Evolutionary conservation across 1,139 yeast genomes (phyloP), one percentile per base, ranked within the genome.

Genomic region (Geotrichum cucujoidarum): DNA sequence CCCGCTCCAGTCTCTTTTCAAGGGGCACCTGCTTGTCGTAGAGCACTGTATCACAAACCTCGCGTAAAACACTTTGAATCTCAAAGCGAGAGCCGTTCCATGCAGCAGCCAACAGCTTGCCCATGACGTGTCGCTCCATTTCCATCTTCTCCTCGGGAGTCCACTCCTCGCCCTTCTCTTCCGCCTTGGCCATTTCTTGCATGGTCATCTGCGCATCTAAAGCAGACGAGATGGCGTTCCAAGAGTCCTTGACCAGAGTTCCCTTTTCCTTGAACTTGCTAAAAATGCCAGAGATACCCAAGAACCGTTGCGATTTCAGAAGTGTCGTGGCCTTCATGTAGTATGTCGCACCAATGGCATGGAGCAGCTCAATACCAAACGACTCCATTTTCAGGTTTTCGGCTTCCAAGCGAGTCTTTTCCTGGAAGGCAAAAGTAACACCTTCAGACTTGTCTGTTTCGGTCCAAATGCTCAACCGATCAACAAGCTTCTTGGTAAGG

Each of bases 81-180:
- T 90, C 98, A 65, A 81, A 83, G 59, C 81, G 81, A 20, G 96
- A 86, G 0, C 97, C 97, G 43, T 84, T 83, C 98, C 98, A 90
- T 8, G 97, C 95, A 0, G 97, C 97, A 3, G 94, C 90, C 44
- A 90, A 72, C 2, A 90, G 90, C 64, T 90, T 92, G 35, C 96
- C 97, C 78, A 88, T 78, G 40, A 90, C 70, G 50, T 83, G 75
- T 58, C 89, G 83, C 62, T 90, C 97, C 79, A 87, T 76, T 55
- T 87, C 95, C 0, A 88, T 90, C 50, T 86, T 70, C 52, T 85
- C 89, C 62, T 88, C 97, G 1, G 78, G 78, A 0, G 95, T 80
- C 61, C 94, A 94, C 21, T 70, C 76, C 33, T 76, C 77, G 4
- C 74, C 80, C 47, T 69, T 66, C 52, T 74, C 75, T 48, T 71